Percentiles rank a stretch among this genome's conserved stretches.
These are phyloP conservation scores for Penicillium corylophilum DNA, from an alignment of 2,329 filamentous ascomycete genomes.

Conservation along the genomic window DNA sequence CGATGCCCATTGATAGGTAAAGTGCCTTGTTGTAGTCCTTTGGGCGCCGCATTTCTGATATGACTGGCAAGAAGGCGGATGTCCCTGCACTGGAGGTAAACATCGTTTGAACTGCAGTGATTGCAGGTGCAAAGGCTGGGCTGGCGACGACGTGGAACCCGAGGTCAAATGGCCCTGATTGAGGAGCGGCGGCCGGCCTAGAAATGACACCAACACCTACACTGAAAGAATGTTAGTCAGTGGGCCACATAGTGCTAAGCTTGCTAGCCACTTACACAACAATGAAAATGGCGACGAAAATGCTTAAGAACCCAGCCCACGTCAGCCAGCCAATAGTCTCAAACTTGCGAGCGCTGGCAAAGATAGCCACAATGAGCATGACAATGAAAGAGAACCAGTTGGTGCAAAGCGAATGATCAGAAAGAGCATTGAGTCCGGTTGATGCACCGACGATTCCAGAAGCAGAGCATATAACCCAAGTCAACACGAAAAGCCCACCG, in stretches of 20 bases:
- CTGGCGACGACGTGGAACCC: conserved; percentile 56
- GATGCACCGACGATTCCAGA: conserved; percentile 59
- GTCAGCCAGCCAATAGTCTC: conserved; percentile 61
- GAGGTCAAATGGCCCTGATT: conserved; percentile 57
- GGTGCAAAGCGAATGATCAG: conserved; percentile 57
- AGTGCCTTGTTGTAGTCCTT: conserved; percentile 59
- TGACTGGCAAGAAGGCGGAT: conserved; percentile 60
- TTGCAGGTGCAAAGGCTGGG: conserved; percentile 58
- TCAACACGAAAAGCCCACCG: conserved; percentile 56
- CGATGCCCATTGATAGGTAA: conserved; percentile 58
- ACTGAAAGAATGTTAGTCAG: background rate
- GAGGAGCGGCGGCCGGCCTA: conserved; percentile 59
- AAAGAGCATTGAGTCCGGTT: conserved; percentile 59
- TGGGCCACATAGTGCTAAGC: background rate
- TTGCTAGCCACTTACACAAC: conserved; percentile 36
- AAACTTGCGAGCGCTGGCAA: conserved; percentile 51
- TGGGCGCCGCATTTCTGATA: conserved; percentile 61
- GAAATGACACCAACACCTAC: conserved; percentile 54
- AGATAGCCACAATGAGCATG: conserved; percentile 45
- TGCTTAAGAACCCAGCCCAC: conserved; percentile 58
- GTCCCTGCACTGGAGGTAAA: conserved; percentile 59
- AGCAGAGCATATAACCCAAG: conserved; percentile 55
- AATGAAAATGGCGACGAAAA: conserved; percentile 59
- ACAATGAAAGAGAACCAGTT: conserved; percentile 57
- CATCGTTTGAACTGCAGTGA: conserved; percentile 57